Evolutionary conservation across 345 rosid genomes (phyloP), one percentile per base, ranked within the genome.

Genomic region (Cardamine resedifolia): DNA sequence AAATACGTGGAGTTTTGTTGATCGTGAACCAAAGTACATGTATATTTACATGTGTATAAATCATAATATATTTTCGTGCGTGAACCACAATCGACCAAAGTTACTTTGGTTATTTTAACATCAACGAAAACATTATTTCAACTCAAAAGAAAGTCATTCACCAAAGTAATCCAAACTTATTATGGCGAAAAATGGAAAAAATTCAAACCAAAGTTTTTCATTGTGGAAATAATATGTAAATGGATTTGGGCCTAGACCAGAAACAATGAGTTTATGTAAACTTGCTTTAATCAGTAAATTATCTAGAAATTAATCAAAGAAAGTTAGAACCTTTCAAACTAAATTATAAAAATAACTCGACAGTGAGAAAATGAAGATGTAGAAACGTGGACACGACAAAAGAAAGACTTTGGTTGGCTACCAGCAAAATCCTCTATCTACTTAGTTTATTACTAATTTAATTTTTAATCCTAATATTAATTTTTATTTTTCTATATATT

Each of bases 341-440:
- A n/a, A 21, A 15, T 1, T 0, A 6, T n/a, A 27, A 16, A 26
- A n/a, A n/a, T n/a, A n/a, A n/a, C n/a, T n/a, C n/a, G 61, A 48
- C 68, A 60, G 52, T 51, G 27, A 50, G 52, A 19, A 43, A 50
- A n/a, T n/a, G n/a, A n/a, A n/a, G n/a, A n/a, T n/a, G 39, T 38
- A 72, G 64, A 63, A 53, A 55, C 70, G 77, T 72, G 77, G 70
- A 43, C 21, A 64, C 77, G 58, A 64, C 71, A 50, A 64, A 23
- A 1, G 15, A 47, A 48, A 48, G 6, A 38, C 23, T 38, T 61
- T 51, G 53, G 60, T 51, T 71, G 68, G 61, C 61, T 30, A 71
- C 60, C 75, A 60, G 20, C 51, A 49, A 27, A 27, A 60, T 18
- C 43, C 21, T 33, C 18, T 43, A 24, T 52, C 19, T 26, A 39